phyloP scores from a whole-genome alignment of 2,329 filamentous ascomycete species.

The Graphiopsis chlorocephala region DNA sequence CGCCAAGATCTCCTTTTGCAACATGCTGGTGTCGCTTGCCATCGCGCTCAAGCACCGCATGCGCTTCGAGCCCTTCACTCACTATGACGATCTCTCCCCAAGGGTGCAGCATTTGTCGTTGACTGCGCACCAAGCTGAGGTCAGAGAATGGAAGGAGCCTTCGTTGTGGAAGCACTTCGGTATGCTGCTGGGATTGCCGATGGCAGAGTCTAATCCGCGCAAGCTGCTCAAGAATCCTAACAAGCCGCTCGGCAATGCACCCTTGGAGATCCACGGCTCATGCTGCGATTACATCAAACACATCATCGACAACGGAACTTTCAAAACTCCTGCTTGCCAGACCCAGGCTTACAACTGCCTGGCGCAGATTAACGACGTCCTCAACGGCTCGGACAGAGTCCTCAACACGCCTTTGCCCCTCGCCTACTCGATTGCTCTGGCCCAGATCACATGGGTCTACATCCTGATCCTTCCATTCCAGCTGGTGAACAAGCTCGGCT shows the following conservation, averaged over 20 bases:
- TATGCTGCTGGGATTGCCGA: slow-evolving; percentile 72
- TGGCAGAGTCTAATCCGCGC: slow-evolving; percentile 74
- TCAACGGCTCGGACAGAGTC: slow-evolving; percentile 72
- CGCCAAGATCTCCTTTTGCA: slow-evolving; percentile 70
- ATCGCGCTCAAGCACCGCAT: slow-evolving; percentile 76
- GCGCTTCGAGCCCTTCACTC: slow-evolving; percentile 76
- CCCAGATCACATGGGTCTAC: slow-evolving; percentile 84
- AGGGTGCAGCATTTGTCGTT: slow-evolving; percentile 72
- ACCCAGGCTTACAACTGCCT: slow-evolving; percentile 58
- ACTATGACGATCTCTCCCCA: slow-evolving; percentile 70
- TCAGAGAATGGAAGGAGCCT: slow-evolving; percentile 39
- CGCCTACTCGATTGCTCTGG: slow-evolving; percentile 80
- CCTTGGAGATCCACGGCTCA: slow-evolving; percentile 75
- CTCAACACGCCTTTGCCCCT: slow-evolving; percentile 78
- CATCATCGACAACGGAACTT: slow-evolving; percentile 54
- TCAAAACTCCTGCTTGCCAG: slow-evolving; percentile 58
- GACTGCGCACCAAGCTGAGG: slow-evolving; percentile 62
- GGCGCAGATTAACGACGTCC: slow-evolving; percentile 65
- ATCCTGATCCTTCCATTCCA: slow-evolving; percentile 80
- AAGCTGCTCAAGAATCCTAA: slow-evolving; percentile 72
- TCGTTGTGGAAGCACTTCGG: slow-evolving; percentile 43
- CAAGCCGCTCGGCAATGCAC: slow-evolving; percentile 76
- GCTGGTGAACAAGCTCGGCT: slow-evolving; percentile 61
- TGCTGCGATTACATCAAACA: slow-evolving; percentile 65
- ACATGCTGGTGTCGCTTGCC: slow-evolving; percentile 75